phyloP scores from a whole-genome alignment of 768 basidiomycete genomes.

The Pisolithus marmoratus region DNA sequence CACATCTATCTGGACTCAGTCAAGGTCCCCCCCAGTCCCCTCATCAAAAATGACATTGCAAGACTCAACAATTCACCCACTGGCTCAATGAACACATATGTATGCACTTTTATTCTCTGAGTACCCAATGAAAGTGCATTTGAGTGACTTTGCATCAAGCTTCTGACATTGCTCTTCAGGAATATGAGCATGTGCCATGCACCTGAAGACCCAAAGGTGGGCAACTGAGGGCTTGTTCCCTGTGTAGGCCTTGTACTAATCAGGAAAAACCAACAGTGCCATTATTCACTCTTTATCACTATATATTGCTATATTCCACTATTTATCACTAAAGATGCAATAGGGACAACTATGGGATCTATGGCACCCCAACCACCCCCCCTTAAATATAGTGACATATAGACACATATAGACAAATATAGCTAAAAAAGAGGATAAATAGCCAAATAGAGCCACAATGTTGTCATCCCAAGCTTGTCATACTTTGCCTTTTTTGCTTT shows the following conservation, averaged over 20 bases:
- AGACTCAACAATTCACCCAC: not conserved
- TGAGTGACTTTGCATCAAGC: slow-evolving; percentile 1
- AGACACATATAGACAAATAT: no score
- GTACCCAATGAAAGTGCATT: not conserved
- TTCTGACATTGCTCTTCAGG: slow-evolving; percentile 11
- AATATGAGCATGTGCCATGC: slow-evolving; percentile 20
- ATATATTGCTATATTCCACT: no score
- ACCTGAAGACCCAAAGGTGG: slow-evolving; percentile 18
- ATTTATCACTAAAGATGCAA: no score
- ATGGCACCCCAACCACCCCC: no score
- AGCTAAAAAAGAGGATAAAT: no score
- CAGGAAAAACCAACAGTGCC: no score
- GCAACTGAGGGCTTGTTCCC: slow-evolving; percentile 16
- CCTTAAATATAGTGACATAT: no score
- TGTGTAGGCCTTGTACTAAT: slow-evolving; percentile 13
- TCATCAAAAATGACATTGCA: not conserved
- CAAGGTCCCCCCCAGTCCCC: not conserved
- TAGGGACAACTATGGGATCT: no score
- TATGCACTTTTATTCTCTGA: not conserved
- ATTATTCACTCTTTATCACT: no score
- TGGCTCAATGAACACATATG: not conserved
- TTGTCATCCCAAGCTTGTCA: no score
- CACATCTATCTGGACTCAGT: not conserved
- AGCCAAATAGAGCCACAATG: no score
- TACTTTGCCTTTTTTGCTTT: no score